Percentiles rank a stretch among this genome's conserved stretches.
phyloP scores from a whole-genome alignment of 163 green algal genomes.

The Chlorella variabilis region DNA sequence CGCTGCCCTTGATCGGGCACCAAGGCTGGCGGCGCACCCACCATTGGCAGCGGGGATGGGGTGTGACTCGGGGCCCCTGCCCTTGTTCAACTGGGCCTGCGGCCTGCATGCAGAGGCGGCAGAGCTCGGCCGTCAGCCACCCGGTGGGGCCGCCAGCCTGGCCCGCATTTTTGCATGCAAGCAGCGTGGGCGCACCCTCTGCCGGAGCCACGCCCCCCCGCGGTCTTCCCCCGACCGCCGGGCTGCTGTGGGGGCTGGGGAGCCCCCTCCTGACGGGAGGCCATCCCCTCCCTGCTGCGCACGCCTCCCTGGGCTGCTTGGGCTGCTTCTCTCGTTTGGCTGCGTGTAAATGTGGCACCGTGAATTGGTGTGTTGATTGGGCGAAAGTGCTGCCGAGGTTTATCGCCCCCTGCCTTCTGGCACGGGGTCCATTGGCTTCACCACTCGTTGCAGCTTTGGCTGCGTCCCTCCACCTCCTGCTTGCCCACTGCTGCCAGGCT shows the following conservation, averaged over 20 bases:
- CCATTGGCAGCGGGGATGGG: constrained; percentile 20
- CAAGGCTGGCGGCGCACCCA: constrained; percentile 2
- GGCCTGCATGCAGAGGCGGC: not conserved
- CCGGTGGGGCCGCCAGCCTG: not conserved
- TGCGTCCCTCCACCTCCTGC: no score
- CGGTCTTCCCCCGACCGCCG: constrained; percentile 5
- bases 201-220: constrained; percentile 5
- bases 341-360: not conserved
- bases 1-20: no score
- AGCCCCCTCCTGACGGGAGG: constrained; percentile 9
- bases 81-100: not conserved
- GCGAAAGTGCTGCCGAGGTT: no score
- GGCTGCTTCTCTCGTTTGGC: not conserved
- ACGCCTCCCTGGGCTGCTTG: not conserved
- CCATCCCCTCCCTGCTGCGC: not conserved
- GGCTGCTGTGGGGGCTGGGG: constrained; percentile 29
- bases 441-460: no score
- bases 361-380: not conserved
- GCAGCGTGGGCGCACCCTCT: not conserved
- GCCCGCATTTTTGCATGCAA: constrained; percentile 8
- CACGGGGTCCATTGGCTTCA: no score
- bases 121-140: not conserved
- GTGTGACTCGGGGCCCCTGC: constrained; percentile 23
- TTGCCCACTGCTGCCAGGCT: no score
- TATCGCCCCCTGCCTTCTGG: no score